Percentiles rank a stretch among this genome's conserved stretches.
Evolutionary conservation across 1,139 yeast genomes (phyloP).

Genomic region (Candida anutae): DNA sequence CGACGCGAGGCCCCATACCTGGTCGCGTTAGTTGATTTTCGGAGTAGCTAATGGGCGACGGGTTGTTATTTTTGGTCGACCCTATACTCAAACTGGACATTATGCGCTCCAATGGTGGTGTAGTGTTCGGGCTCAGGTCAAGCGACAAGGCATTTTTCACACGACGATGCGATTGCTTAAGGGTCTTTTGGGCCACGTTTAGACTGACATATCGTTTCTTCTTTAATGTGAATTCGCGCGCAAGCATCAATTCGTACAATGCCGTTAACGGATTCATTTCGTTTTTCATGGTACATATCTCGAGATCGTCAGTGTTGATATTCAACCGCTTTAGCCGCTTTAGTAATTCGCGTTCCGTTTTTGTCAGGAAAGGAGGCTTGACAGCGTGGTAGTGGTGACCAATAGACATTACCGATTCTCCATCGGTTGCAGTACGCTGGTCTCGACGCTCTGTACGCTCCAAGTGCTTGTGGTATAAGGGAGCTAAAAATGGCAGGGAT

Average conservation of each 20-base stretch:
- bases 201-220: slow-evolving; percentile 17
- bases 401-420: slow-evolving; percentile 33
- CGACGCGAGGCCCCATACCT: not conserved
- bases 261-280: slow-evolving; percentile 81
- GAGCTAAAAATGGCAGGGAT: slow-evolving; percentile 52
- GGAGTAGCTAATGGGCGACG: slow-evolving; percentile 1
- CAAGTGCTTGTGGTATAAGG: slow-evolving; percentile 20
- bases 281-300: slow-evolving; percentile 50
- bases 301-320: slow-evolving; percentile 57
- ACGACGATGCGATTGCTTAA: slow-evolving; percentile 43
- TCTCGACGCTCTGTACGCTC: slow-evolving; percentile 18
- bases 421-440: slow-evolving; percentile 18
- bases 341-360: slow-evolving; percentile 57
- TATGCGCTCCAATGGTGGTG: slow-evolving; percentile 36
- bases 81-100: slow-evolving; percentile 31
- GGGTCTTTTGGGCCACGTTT: slow-evolving; percentile 21
- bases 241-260: slow-evolving; percentile 68
- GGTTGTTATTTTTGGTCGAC: slow-evolving; percentile 10
- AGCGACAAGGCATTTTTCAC: slow-evolving; percentile 38
- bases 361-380: slow-evolving; percentile 45
- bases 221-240: slow-evolving; percentile 44
- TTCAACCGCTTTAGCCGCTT: slow-evolving; percentile 60
- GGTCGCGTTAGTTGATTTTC: slow-evolving; percentile 1
- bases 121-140: slow-evolving; percentile 12
- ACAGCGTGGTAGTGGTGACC: slow-evolving; percentile 30